Conservation (phyloP, 2,329 filamentous ascomycete species). For the Colletotrichum sublineola region DNA sequence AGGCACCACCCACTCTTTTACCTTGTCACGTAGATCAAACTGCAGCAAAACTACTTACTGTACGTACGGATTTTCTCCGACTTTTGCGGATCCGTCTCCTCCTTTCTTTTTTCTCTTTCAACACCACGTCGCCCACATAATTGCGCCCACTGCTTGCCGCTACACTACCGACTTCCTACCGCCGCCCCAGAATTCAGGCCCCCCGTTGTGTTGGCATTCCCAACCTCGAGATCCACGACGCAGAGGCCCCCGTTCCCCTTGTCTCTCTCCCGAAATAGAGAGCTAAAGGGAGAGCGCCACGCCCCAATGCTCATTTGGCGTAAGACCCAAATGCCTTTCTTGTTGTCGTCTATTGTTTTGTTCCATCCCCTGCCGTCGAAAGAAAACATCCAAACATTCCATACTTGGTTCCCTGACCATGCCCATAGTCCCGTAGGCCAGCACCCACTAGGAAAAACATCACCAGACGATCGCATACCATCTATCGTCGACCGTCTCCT, state of each 20-base stretch:
- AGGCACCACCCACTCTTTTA: constrained; percentile 6
- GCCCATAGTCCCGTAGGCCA: constrained; percentile 21
- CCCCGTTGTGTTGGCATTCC: constrained; percentile 14
- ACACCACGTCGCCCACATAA: constrained; percentile 12
- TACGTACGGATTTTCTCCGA: constrained; percentile 28
- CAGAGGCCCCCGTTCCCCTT: background rate
- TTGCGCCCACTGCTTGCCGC: constrained; percentile 8
- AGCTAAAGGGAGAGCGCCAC: constrained; percentile 37
- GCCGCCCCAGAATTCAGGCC: background rate
- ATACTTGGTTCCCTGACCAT: constrained; percentile 2
- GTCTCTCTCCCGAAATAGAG: background rate
- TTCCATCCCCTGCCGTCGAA: constrained; percentile 1
- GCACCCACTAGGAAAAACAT: constrained; percentile 48
- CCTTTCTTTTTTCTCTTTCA: constrained; percentile 23
- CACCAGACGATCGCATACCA: constrained; percentile 48
- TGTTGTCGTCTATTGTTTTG: constrained; percentile 12
- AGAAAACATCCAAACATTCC: background rate
- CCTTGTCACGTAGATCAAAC: constrained; percentile 3
- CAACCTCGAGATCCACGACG: constrained; percentile 4
- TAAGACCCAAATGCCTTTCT: constrained; percentile 43
- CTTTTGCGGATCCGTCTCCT: constrained; percentile 21
- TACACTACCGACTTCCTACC: background rate
- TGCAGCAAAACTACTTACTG: background rate
- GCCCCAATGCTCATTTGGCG: constrained; percentile 49
- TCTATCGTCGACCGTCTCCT: constrained; percentile 47